These are phyloP conservation scores for Suillus hirtellus DNA, from an alignment of 768 basidiomycete species.

Conservation along the genomic window DNA sequence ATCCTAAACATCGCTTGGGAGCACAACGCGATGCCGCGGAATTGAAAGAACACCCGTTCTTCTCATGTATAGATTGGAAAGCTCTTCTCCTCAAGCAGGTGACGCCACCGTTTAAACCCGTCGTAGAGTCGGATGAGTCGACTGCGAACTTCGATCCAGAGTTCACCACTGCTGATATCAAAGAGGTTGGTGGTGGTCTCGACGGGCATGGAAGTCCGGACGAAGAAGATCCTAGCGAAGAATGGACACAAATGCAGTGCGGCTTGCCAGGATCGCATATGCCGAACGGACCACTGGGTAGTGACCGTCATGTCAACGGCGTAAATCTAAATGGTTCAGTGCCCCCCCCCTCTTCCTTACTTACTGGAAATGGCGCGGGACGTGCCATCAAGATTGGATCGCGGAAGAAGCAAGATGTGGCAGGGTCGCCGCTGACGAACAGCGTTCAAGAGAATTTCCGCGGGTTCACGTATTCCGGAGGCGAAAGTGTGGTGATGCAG, in stretches of 20 bases:
- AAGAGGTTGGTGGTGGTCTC: conserved; percentile 60
- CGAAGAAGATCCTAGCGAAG: conserved; percentile 71
- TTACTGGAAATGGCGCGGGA: conserved; percentile 16
- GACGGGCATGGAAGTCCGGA: conserved; percentile 47
- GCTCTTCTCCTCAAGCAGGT: conserved; percentile 85
- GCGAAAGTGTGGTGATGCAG: conserved; percentile 58
- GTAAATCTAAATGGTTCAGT: conserved; percentile 16
- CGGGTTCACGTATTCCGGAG: conserved; percentile 88
- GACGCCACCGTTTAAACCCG: conserved; percentile 96
- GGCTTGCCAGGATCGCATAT: conserved; percentile 47
- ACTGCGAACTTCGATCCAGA: conserved; percentile 98
- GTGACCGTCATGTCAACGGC: conserved; percentile 39
- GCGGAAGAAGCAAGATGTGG: conserved; percentile 44
- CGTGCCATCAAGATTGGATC: conserved; percentile 54
- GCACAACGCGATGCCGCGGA: conserved; percentile 89
- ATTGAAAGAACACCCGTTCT: conserved; percentile 95
- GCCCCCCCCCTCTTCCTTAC: neutral
- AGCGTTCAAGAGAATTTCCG: conserved; percentile 96
- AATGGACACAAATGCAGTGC: conserved; percentile 46
- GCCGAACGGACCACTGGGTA: conserved; percentile 79
- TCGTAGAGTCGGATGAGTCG: conserved; percentile 97
- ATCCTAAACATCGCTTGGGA: conserved; percentile 96
- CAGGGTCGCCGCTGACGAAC: conserved; percentile 76
- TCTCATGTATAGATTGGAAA: conserved; percentile 88
- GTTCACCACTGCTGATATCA: conserved; percentile 91